Base-by-base conservation (phyloP, 2,329 filamentous ascomycete genomes). In the Colletotrichum musicola region DNA sequence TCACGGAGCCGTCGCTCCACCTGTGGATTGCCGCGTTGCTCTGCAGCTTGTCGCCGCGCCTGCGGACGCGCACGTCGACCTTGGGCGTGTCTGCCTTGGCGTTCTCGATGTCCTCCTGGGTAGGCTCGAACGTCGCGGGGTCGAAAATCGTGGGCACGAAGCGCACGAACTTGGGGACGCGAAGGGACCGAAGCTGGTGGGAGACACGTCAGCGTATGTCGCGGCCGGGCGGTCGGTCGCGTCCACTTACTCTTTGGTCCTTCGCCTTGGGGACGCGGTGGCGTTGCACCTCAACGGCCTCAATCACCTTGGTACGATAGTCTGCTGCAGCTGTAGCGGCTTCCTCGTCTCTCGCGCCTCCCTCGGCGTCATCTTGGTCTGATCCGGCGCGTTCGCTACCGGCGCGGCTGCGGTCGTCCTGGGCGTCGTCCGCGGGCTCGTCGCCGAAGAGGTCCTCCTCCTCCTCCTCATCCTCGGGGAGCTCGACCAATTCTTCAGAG, bases 1-100 rank as follows among this genome's bases (percentile, higher is more conserved):
- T 94, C 16, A 93, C 82, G 4, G 91, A 93, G 30, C 93, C 93
- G 75, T 95, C 93, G 70, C 90, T 93, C 93, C 93, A 95, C 73
- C 88, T 88, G 75, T 93, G 88, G 35, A 95, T 82, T 71, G 90
- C 87, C 2, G 93, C 88, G 76, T 95, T 95, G 75, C 92, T 94
- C 76, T 92, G 88, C 13, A 94, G 83, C 70, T 89, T 82, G n/a
- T 85, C 85, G 10, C 89, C 84, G 66, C 93, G 90, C 74, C 86
- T 88, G 62, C 91, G 89, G 80, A 90, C 93, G 69, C 92, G 89
- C 55, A 93, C 85, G 1, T 91, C 90, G 44, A 89, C 88, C 74
- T 89, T 86, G 38, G 92, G 81, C 79, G 88, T 77, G 73, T 88
- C 77, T 79, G 90, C 73, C 51, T 79, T 80, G 56, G 84, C 83